Evolutionary conservation across 495 filamentous ascomycete genomes (phyloP), one percentile per base, ranked within the genome.

Genomic region (Clohesyomyces aquaticus): DNA sequence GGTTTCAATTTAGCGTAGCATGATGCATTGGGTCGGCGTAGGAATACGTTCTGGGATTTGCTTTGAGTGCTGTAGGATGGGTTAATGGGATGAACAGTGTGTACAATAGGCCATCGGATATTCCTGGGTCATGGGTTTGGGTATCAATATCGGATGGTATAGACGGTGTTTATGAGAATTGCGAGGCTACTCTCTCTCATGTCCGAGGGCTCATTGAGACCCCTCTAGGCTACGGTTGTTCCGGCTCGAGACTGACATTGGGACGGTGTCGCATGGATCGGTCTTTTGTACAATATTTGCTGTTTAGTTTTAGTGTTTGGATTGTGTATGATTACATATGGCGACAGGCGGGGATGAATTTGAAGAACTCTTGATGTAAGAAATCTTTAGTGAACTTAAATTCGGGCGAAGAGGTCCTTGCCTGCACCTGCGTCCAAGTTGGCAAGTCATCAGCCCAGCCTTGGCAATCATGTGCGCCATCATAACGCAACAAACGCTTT

Each of bases 201-300:
- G 21, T 42, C 32, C 1, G 18, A 21, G 49, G 8, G 10, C 47
- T 53, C 11, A 26, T 50, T n/a, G 8, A 38, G n/a, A n/a, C n/a
- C 18, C 25, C 43, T 26, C 14, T 3, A 11, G 53, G 61, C 61
- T 27, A 52, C 61, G 61, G 54, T 58, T 32, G 61, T 35, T 26
- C 61, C 61, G 61, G 61, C 61, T 28, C 2, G 51, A 8, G 54
- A 56, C 27, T 45, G n/a, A 25, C 18, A 29, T 26, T 23, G 29
- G 48, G 27, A 54, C 55, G 42, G 51, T 21, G 27, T 41, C 23
- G 49, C 23, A 22, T 26, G 14, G 28, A 4, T 55, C 25, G 51
- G 19, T 11, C 22, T 4, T 3, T 10, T 29, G 4, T 18, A 22
- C 3, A 10, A 16, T 19, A 3, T n/a, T 22, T 32, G 19, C 16